Base-by-base conservation (phyloP, 192 early-diverging fungal species). In the Coemansia sp. region DNA sequence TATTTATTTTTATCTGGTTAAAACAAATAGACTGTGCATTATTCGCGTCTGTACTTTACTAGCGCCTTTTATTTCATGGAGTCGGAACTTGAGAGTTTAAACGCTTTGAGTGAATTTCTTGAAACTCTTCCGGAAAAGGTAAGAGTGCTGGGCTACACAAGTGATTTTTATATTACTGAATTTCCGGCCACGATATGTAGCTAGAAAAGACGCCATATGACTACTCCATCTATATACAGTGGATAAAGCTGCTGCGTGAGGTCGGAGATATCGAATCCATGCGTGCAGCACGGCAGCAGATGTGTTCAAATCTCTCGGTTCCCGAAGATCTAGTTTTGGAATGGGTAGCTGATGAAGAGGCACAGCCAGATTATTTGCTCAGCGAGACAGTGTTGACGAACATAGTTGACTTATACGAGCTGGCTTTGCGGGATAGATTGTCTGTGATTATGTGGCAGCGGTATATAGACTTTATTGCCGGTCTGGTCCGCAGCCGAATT, bases 121-220 rank as follows among this genome's bases (percentile, higher is more conserved):
- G 55, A 66, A 21, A 26, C 28, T 26, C 63, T 73, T 21, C 60
- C 70, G 0, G 64, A 58, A 38, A 73, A 64, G 18, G 44, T 46
- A 46, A 46, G 43, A 8, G 23, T 3, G 23, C 23, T 3, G 23
- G 23, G 23, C 23, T 1, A 26, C 23, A 26, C 23, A 26, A 26
- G 4, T 26, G 23, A 26, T 26, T 26, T 26, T 26, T 26, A 26
- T 26, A 26, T n/a, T n/a, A n/a, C 23, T 26, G 4, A 26, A 26
- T 26, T 26, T 26, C 23, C 4, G 23, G 4, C 23, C 23, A 4
- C 23, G 23, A 26, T 26, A 26, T 20, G 19, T 46, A 46, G 57
- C 61, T 75, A 16, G 72, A 64, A 37, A 57, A 44, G 55, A 61
- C 46, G 3, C 65, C 66, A 11, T 75, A 75, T 31, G 72, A 75